Evolutionary conservation across 2,329 filamentous ascomycete genomes (phyloP), one percentile per base, ranked within the genome.

Genomic region (Pestalotiopsis sp.): DNA sequence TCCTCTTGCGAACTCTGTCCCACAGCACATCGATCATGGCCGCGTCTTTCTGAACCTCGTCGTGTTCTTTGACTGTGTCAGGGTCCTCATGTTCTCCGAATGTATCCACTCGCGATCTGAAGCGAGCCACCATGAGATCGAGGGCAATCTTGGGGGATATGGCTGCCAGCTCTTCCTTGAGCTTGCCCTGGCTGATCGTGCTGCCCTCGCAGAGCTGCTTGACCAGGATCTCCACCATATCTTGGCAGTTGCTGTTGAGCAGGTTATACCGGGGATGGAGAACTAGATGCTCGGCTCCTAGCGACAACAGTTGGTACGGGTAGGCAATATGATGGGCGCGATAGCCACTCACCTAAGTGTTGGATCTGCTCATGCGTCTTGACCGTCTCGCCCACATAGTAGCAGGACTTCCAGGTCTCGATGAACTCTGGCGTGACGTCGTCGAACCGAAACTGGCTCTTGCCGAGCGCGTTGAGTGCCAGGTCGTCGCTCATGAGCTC

Each of bases 341-440:
- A 25, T 66, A 12, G 39, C 13, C 13, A 49, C 75, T 71, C 66
- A 76, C 76, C 78, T 12, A 78, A 61, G 14, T 72, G 69, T 64
- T 76, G 68, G 31, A 79, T 76, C 57, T 77, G 73, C 45, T 76
- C 70, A 61, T 79, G 75, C 25, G 72, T 71, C 67, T 74, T 75
- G 2, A 75, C 77, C 7, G 76, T 78, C 70, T 79, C 77, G 12
- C 77, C 77, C 17, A 79, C 73, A 31, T 79, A 79, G 58, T 74
- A 76, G 41, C 73, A 77, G 25, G 72, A 73, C 9, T 69, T 77
- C 77, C 76, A 79, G 2, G 72, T 74, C 14, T 70, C 69, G 27
- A 78, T 72, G 59, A 74, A 74, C 41, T 74, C 73, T 5, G 74
- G 69, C 23, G 74, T 77, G 11, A 78, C 69, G 55, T 78, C 73